phyloP scores from a whole-genome alignment of 1,139 yeast genomes.

The Protomyces arabidopsidicola region DNA sequence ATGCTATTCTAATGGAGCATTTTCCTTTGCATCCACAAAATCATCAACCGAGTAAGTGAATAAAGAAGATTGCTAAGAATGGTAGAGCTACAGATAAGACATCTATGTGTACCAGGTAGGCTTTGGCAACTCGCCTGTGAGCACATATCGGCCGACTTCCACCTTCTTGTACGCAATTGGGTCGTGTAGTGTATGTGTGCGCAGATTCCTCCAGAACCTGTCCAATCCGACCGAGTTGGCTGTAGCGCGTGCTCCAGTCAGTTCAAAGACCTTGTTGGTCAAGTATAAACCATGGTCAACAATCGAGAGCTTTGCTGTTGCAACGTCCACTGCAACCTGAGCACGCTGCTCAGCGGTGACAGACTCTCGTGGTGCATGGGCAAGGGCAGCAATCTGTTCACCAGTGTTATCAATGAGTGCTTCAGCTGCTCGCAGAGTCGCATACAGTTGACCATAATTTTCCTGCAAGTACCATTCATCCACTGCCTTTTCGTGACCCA shows the following conservation, averaged over 20 bases:
- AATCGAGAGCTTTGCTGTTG: slow-evolving; percentile 1
- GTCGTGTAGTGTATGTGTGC: slow-evolving; percentile 1
- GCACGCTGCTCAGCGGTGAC: slow-evolving; percentile 1
- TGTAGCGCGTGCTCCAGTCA: slow-evolving; percentile 2
- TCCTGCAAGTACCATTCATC: slow-evolving; percentile 4
- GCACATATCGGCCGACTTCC: slow-evolving; percentile 1
- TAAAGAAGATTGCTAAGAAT: too few species aligned
- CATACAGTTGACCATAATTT: not conserved
- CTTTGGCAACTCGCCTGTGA: not conserved
- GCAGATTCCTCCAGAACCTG: slow-evolving; percentile 1
- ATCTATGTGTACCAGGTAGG: slow-evolving; percentile 3
- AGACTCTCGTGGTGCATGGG: not conserved
- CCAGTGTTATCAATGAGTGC: not conserved
- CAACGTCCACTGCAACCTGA: slow-evolving; percentile 1
- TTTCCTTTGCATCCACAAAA: too few species aligned
- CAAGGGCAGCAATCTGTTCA: not conserved
- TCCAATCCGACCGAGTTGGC: not conserved
- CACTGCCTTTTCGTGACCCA: not conserved
- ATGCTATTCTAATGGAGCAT: not conserved
- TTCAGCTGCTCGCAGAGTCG: not conserved
- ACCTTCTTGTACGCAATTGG: slow-evolving; percentile 7
- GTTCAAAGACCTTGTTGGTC: slow-evolving; percentile 1
- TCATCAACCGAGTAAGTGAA: too few species aligned
- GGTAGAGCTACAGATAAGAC: too few species aligned
- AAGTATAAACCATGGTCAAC: not conserved